These are phyloP conservation scores for Aureobasidium musti DNA, from an alignment of 2,329 filamentous ascomycete species.

Conservation along the genomic window DNA sequence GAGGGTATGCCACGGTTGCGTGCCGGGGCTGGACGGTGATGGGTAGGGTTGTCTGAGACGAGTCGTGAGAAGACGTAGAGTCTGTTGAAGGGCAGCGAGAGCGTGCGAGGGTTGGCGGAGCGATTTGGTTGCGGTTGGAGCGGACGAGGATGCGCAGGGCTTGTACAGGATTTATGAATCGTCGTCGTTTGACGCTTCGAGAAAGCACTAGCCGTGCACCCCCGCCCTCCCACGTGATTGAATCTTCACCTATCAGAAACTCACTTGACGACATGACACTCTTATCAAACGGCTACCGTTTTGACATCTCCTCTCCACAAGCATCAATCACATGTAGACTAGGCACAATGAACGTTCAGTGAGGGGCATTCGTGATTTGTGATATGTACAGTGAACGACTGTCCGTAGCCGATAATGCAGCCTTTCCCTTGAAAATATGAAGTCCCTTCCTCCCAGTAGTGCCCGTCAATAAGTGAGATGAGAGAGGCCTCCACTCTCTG, in stretches of 20 bases:
- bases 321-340: neutral
- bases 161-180: conserved; percentile 26
- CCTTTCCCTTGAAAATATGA: neutral
- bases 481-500: neutral
- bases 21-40: conserved; percentile 31
- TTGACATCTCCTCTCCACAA: neutral
- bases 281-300: neutral
- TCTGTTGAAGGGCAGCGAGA: conserved; percentile 7
- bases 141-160: conserved; percentile 12
- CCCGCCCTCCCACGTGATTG: conserved; percentile 20
- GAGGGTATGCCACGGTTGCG: conserved; percentile 51
- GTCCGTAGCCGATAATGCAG: neutral
- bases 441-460: neutral
- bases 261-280: neutral
- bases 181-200: conserved; percentile 21
- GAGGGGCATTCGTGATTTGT: conserved; percentile 3
- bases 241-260: neutral
- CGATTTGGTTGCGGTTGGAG: conserved; percentile 12
- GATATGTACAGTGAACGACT: conserved; percentile 11
- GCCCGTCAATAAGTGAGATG: neutral
- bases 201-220: conserved; percentile 2
- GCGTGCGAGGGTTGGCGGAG: conserved; percentile 2
- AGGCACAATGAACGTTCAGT: neutral
- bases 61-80: neutral
- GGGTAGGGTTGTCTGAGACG: conserved; percentile 21